Percentiles rank a stretch among this genome's conserved stretches.
Evolutionary conservation across 257 asterid genomes (phyloP).

Genomic region (Jacaranda mimosifolia): DNA sequence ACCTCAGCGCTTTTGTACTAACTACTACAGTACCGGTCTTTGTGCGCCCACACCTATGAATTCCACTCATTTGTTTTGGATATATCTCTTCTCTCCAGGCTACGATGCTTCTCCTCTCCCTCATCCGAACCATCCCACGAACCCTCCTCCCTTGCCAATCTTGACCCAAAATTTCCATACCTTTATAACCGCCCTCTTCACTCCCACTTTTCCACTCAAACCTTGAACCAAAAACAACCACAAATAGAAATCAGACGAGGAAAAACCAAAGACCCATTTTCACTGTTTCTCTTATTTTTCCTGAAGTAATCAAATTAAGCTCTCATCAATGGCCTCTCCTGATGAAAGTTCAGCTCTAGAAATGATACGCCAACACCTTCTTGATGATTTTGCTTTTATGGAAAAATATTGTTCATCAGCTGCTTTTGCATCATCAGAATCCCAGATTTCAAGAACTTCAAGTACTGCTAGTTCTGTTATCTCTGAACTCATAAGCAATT

Average conservation of each 20-base stretch:
- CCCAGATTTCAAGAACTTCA: constrained; percentile 54
- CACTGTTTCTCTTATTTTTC: neutral
- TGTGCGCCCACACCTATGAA: constrained; percentile 21
- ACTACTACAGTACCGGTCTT: constrained; percentile 1
- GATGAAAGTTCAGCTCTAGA: constrained; percentile 70
- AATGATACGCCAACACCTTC: constrained; percentile 73
- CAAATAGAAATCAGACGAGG: neutral
- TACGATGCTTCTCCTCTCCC: constrained; percentile 55
- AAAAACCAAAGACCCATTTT: neutral
- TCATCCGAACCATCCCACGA: constrained; percentile 49
- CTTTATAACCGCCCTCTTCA: constrained; percentile 51
- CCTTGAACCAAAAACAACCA: neutral
- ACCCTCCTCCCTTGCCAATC: constrained; percentile 44
- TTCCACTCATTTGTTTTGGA: constrained; percentile 16
- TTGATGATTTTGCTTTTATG: constrained; percentile 64
- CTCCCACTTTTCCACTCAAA: constrained; percentile 58
- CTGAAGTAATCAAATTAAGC: neutral
- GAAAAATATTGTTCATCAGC: constrained; percentile 45
- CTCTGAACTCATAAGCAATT: constrained; percentile 34
- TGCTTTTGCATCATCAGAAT: constrained; percentile 38
- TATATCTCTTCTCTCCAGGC: neutral
- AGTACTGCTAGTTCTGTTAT: constrained; percentile 43
- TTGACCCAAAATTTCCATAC: neutral
- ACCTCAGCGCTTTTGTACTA: neutral
- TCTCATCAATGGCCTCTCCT: constrained; percentile 52